Evolutionary conservation across 1,284 basidiomycete species (phyloP).

Genomic region (Exsudoporus floridanus): DNA sequence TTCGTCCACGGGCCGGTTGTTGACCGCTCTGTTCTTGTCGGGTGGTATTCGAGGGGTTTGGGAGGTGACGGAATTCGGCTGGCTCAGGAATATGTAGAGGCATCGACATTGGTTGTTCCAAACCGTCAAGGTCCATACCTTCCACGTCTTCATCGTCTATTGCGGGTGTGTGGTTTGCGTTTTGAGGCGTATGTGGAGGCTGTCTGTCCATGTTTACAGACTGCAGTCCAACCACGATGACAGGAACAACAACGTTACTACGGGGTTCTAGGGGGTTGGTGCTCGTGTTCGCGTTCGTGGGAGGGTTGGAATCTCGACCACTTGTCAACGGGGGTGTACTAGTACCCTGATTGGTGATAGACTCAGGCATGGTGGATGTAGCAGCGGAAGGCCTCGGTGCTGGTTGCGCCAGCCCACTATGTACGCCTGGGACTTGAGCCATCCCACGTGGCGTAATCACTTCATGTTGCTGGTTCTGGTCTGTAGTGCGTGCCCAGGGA

Average conservation of each 20-base stretch:
- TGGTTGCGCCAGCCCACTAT: constrained; percentile 17
- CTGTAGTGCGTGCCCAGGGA: constrained; percentile 19
- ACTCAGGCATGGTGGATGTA: constrained; percentile 15
- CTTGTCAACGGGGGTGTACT: constrained; percentile 5
- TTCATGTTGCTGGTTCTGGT: constrained; percentile 28
- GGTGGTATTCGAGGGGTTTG: constrained; percentile 7
- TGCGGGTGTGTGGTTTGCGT: constrained; percentile 9
- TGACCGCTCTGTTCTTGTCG: constrained; percentile 24
- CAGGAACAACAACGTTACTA: constrained; percentile 61
- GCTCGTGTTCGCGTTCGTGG: constrained; percentile 11
- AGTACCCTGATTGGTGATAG: constrained; percentile 1
- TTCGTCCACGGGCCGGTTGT: constrained; percentile 29
- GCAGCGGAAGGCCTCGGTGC: constrained; percentile 5
- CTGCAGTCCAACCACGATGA: constrained; percentile 78
- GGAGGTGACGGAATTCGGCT: constrained; percentile 20
- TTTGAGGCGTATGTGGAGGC: constrained; percentile 18
- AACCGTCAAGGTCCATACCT: constrained; percentile 26
- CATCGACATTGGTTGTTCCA: constrained; percentile 27
- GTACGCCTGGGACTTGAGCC: constrained; percentile 17
- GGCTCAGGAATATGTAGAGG: constrained; percentile 32
- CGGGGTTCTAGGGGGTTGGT: constrained; percentile 20
- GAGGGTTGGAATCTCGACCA: constrained; percentile 14
- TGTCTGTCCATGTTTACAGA: constrained; percentile 55
- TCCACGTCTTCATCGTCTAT: constrained; percentile 30
- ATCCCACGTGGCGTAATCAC: constrained; percentile 11